Base-by-base conservation (phyloP, 768 basidiomycete species). In the Dacryopinax primogenitus region DNA sequence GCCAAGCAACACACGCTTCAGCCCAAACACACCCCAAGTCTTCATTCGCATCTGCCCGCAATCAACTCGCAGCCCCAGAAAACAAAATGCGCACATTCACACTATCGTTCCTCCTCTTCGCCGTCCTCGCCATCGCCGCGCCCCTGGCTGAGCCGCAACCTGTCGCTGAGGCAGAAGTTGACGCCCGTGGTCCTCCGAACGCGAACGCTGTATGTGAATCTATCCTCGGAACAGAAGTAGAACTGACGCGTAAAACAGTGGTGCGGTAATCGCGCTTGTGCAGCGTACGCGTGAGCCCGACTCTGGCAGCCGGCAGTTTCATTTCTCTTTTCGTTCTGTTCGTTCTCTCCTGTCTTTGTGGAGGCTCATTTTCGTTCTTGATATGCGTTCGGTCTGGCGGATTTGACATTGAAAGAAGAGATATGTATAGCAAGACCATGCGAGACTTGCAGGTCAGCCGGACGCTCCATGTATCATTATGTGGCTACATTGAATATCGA, bases 211-310 rank as follows among this genome's bases (percentile, higher is more conserved):
- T 58, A 58, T 30, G 51, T 58, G 13, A 23, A 11, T 58, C 9
- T 28, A 23, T 18, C 51, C 51, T 58, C 13, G 26, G 9, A 58
- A 30, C 11, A 58, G 4, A 26, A 9, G 15, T 21, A 28, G 15
- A 30, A 3, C 51, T 58, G 18, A 58, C 23, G 11, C 51, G 9
- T 58, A 3, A 7, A 28, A 3, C 51, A 58, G 51, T 58, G 51
- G 51, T 58, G 51, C 51, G 51, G 51, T 6, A 58, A 58, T 30
- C 51, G 51, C 30, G 51, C 51, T 6, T 58, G 51, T 30, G 51
- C 51, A 6, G 51, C 51, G 30, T 58, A 58, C 51, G 51, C 51
- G 32, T 58, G 21, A 58, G 51, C 51, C 51, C n/a, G 37, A 39
- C 12, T n/a, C 37, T 39, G 37, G 37, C n/a, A n/a, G n/a, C n/a